Base-by-base conservation (phyloP, 2,329 filamentous ascomycete genomes). In the Verticillium klebahnii region DNA sequence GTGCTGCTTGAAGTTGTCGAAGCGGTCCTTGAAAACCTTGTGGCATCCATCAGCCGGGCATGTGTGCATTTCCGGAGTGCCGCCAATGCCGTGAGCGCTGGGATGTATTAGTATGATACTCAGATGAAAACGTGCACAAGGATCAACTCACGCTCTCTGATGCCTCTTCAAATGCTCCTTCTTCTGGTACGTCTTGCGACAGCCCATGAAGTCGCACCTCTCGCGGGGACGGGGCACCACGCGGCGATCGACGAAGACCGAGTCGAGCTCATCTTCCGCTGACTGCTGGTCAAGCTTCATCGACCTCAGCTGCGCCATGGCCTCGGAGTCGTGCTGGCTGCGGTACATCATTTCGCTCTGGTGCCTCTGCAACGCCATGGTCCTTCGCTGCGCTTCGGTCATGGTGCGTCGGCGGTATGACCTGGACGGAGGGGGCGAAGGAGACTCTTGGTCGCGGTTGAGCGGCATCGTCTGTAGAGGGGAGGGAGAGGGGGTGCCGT, bases 81-180 rank as follows among this genome's bases (percentile, higher is more conserved):
- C 64, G n/a, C 64, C 62, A n/a, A 61, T 65, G 5, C 63, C 62
- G 55, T 23, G 15, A n/a, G 52, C 17, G 1, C 8, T 29, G 29
- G 60, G 54, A 59, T 60, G 11, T 23, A 32, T 58, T 23, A 19
- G 17, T 8, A 66, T 76, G 77, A 60, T 75, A 74, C 37, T 23
- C 29, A 2, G 34, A n/a, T 45, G 9, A 34, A 17, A 31, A 57
- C 29, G 29, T 29, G 23, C 29, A 29, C 5, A 4, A 29, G 23
- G 37, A n/a, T 23, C 37, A 32, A 77, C 80, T 75, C 68, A 85
- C 82, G 80, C 80, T 60, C 77, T 76, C 59, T 80, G 75, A 68
- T 86, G 83, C 32, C 83, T 77, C 73, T 85, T 85, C 19, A 85
- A 71, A 64, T 86, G 83, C 69, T 86, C 83, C 29, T 79, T 80